These are phyloP conservation scores for Otatea glauca DNA, from an alignment of 176 grass and related monocot species.

Conservation along the genomic window DNA sequence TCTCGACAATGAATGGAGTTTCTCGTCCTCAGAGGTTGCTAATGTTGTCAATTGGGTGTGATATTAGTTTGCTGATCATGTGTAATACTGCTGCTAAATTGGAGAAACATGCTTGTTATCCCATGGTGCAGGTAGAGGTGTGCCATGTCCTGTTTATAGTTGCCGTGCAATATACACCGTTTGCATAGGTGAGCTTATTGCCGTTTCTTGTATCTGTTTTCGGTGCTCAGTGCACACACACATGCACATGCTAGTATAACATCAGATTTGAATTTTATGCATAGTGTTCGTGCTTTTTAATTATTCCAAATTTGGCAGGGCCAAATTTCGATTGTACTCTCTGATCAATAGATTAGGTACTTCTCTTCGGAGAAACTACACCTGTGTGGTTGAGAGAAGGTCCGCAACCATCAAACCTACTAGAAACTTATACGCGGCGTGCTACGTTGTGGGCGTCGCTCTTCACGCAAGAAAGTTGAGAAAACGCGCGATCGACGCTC, in stretches of 20 bases:
- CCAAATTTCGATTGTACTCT: background rate
- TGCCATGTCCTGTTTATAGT: conserved; percentile 84
- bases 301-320: background rate
- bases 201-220: conserved; percentile 6
- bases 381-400: background rate
- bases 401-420: background rate
- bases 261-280: background rate
- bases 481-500: no score
- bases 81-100: conserved; percentile 17
- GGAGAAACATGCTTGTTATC: background rate
- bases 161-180: conserved; percentile 75
- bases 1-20: conserved; percentile 97
- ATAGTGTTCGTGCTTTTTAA: background rate
- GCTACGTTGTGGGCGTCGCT: no score
- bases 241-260: background rate
- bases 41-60: background rate
- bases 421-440: no score
- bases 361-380: background rate
- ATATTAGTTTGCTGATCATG: conserved; percentile 30
- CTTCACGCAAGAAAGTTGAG: no score
- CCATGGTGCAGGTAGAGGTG: conserved; percentile 71
- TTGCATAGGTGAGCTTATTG: conserved; percentile 75
- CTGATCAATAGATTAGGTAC: background rate
- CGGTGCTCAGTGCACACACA: background rate
- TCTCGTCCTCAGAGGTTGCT: conserved; percentile 74